Evolutionary conservation across 2,329 filamentous ascomycete species (phyloP), one percentile per base, ranked within the genome.

Genomic region (Didymosphaeria variabile): DNA sequence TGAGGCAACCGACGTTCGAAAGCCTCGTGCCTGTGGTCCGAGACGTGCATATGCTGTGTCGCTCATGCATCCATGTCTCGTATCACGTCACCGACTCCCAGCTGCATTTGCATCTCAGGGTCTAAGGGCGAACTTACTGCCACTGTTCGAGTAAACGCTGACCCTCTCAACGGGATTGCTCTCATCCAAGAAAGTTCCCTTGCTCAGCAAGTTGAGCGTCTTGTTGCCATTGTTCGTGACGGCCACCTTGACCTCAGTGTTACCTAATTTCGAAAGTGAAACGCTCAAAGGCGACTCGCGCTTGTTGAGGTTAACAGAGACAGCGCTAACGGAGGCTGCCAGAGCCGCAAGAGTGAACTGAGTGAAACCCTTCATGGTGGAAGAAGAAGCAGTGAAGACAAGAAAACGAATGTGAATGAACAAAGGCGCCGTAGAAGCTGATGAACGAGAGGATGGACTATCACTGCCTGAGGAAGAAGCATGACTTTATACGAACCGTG

Each of bases 171-270:
- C 81, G 2, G 83, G 79, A n/a, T 79, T 71, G 26, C 55, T 55
- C 40, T 79, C 78, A 66, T 86, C 85, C 51, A 87, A 75, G 65
- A 87, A 82, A 55, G 82, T 85, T 36, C 85, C 85, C 46, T 81
- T 80, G 77, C 82, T 86, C 63, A 87, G 76, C 29, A 87, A 70
- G 73, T 85, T 85, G 63, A 87, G 71, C 59, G 79, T 78, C 50
- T 75, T 77, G 49, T 78, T 77, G 49, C 84, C 85, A 34, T 78
- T 84, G 79, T 87, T 87, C 65, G 82, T 86, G 61, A 87, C 78
- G 49, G 78, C 75, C 32, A 84, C 83, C 77, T 85, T 85, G 65
- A 87, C 79, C 57, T 78, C 79, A n/a, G 84, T 82, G 76, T 87
- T 86, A 60, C 81, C 82, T 23, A 80, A 62, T 17, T 47, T n/a